Evolutionary conservation across 23 red algal genomes (phyloP), one percentile per base, ranked within the genome.

Genomic region (Porphyridium purpureum): DNA sequence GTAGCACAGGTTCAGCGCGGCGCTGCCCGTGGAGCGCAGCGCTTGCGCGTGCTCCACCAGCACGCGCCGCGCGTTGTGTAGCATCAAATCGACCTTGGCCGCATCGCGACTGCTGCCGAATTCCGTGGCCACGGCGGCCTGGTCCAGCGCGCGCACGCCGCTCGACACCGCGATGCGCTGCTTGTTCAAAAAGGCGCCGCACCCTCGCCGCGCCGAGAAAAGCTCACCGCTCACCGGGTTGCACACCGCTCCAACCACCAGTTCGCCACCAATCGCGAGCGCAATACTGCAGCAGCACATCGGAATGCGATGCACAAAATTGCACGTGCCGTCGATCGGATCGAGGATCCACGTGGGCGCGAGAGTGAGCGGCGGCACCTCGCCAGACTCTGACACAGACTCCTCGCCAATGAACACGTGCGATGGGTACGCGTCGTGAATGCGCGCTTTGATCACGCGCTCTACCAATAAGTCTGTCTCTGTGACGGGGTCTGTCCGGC

Each of bases 321-420:
- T 94, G 9, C 76, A 65, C 24, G 87, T 94, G 34, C 87, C 87
- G 56, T 94, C 87, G 15, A 94, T 54, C 0, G 87, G 87, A 38
- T 94, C 87, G 19, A 83, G 62, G 33, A 94, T 67, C 76, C 76
- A 88, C 22, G 70, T 71, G 0, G 76, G 76, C 19, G 17, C 53
- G 22, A 33, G 2, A 2, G 9, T 32, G 2, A 38, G 26, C 35
- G 33, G 35, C 27, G 38, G 38, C 11, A 44, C 11, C 59, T 21
- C 62, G 2, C 29, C 62, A 5, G 25, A 23, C 11, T 17, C 54
- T 23, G 54, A 27, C 24, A 76, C 71, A 7, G 70, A 70, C 54
- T 94, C 87, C 59, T 94, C 87, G 4, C 77, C 87, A 5, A 84
- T 67, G 33, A 94, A 71, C 22, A n/a, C 28, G 57, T 83, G 66